Evolutionary conservation across 306 rosid species (phyloP), one percentile per base, ranked within the genome.

Genomic region (Betula pendula): DNA sequence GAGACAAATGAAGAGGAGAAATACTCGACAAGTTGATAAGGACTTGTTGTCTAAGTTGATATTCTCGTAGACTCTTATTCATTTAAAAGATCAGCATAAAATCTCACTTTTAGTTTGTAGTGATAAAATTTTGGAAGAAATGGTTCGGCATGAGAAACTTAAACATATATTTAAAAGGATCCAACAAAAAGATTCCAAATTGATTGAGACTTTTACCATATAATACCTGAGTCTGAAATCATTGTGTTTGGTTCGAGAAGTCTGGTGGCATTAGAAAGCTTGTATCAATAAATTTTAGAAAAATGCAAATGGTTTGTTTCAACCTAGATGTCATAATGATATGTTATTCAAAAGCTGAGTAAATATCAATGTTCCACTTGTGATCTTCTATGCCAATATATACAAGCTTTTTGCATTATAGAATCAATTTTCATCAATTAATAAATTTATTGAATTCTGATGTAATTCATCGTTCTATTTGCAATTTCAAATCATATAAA

Each of bases 1-100:
- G 90, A 92, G 68, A 76, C 97, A 56, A 83, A 63, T 73, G 97
- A 91, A 60, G 88, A 81, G 68, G 70, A 80, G 0, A 91, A 89
- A 47, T 80, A 82, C 51, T 2, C 62, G 88, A 24, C 88, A 91
- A 77, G 87, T 77, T 16, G 80, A 78, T 78, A 91, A 91, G 78
- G 86, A 83, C 71, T 74, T 78, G 31, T 12, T 89, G 29, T 91
- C 97, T 6, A 83, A 89, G 47, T 44, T 76, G 56, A 84, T 91
- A 5, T 89, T 91, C 70, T 85, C 81, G 48, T 45, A 31, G 63
- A n/a, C n/a, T n/a, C 31, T 29, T 29, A 1, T 29, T 29, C 31
- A 91, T 83, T 73, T 73, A 60, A 27, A 60, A 7, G 55, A 62
- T 14, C 77, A 2, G 42, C 71, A 58, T 65, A 75, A 80, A n/a